A percentile compares a stretch with the other conserved stretches of the same genome.
Evolutionary conservation across 225 moss, liverwort and hornwort genomes (phyloP).

Genomic region (Straminergon stramineum): DNA sequence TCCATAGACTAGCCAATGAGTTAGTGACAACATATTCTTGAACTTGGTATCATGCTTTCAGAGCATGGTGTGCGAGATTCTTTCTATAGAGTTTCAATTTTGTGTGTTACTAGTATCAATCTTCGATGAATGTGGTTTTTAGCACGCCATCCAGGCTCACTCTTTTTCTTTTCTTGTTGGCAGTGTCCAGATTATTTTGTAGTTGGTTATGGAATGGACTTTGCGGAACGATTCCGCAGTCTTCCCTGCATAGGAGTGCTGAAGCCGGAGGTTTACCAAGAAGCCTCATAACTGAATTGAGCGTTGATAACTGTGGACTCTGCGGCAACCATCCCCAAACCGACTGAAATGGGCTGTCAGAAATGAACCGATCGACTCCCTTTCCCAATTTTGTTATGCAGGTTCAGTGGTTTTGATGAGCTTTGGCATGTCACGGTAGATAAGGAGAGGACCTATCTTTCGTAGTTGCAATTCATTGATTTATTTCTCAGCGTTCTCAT

Average conservation of each 20-base stretch:
- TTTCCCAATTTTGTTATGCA: neutral
- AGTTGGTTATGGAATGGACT: slow-evolving; percentile 40
- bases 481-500: neutral
- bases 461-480: neutral
- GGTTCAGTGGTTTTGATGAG: neutral
- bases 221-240: slow-evolving; percentile 21
- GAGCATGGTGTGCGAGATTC: neutral
- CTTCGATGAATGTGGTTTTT: neutral
- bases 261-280: slow-evolving; percentile 3
- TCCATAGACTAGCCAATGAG: neutral
- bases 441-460: neutral
- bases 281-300: neutral
- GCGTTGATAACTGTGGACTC: neutral
- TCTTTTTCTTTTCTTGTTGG: neutral
- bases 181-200: slow-evolving; percentile 33
- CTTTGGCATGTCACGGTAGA: neutral
- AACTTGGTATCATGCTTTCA: neutral
- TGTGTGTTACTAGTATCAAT: neutral
- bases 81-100: neutral
- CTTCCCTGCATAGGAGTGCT: slow-evolving; percentile 9
- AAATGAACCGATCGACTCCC: neutral
- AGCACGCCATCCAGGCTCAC: neutral
- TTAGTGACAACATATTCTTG: neutral
- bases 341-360: neutral
- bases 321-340: neutral